Conservation (phyloP, 805 yeast species). For the Myxozyma kluyveri region DNA sequence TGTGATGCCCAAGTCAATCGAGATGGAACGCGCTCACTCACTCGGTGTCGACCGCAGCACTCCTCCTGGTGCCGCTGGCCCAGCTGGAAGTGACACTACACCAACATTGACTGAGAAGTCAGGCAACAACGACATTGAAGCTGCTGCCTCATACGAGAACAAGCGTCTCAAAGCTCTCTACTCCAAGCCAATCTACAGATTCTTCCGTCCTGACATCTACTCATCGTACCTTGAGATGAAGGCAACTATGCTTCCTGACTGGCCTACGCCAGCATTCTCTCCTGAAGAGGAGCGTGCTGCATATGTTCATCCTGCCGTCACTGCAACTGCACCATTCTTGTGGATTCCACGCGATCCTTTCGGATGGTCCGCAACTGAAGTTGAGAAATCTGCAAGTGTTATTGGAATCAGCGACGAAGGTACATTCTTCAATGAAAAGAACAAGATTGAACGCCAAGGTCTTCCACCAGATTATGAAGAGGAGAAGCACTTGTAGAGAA, state of each 20-base stretch:
- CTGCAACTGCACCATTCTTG: conserved; percentile 65
- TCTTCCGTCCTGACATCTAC: conserved; percentile 31
- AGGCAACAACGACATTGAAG: conserved; percentile 9
- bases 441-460: conserved; percentile 49
- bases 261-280: conserved; percentile 35
- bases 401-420: conserved; percentile 67
- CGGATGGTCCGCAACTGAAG: conserved; percentile 69
- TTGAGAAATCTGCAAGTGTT: conserved; percentile 52
- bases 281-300: conserved; percentile 57
- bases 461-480: conserved; percentile 46
- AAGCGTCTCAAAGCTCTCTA: conserved; percentile 5
- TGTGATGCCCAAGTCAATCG: conserved; percentile 40
- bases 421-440: conserved; percentile 55
- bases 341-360: conserved; percentile 92
- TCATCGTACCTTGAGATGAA: conserved; percentile 23
- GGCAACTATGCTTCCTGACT: conserved; percentile 28
- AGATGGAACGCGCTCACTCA: conserved; percentile 24
- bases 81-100: conserved; percentile 14
- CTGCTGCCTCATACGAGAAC: conserved; percentile 9
- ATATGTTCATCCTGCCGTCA: conserved; percentile 71
- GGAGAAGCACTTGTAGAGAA: conserved; percentile 13
- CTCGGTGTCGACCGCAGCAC: conserved; percentile 11
- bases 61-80: conserved; percentile 17
- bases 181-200: conserved; percentile 18
- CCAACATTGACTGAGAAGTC: conserved; percentile 23